Percentiles rank a stretch among this genome's conserved stretches.
Evolutionary conservation across 129 eudicot genomes (phyloP).

Genomic region (Tagetes patula): DNA sequence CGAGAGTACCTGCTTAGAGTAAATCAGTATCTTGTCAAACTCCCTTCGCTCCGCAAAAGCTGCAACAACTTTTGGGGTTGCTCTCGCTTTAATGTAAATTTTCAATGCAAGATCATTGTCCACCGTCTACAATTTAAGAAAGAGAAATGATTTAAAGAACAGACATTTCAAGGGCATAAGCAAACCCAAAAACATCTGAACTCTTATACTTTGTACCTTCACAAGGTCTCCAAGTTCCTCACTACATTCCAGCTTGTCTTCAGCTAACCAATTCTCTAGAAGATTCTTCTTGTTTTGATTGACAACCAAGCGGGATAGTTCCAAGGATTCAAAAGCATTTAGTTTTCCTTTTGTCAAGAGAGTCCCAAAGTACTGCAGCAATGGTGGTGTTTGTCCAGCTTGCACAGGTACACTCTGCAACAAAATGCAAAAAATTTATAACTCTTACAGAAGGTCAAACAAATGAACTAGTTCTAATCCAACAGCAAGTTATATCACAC

Average conservation of each 20-base stretch:
- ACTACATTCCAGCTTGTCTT: constrained; percentile 94
- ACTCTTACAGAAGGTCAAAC: background rate
- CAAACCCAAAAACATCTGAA: constrained; percentile 6
- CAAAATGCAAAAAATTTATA: constrained; percentile 5
- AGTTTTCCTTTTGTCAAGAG: constrained; percentile 91
- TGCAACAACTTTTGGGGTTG: constrained; percentile 99
- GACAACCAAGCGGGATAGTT: constrained; percentile 95
- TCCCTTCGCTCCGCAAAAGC: constrained; percentile 99
- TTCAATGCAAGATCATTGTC: constrained; percentile 96
- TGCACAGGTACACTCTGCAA: constrained; percentile 99
- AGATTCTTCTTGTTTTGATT: constrained; percentile 97
- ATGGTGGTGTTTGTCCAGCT: constrained; percentile 98
- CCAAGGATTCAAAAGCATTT: constrained; percentile 95
- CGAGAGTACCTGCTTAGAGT: constrained; percentile 86
- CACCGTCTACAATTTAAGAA: constrained; percentile 61
- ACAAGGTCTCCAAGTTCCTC: constrained; percentile 99
- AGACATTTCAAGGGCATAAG: background rate
- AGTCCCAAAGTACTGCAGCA: constrained; percentile 96
- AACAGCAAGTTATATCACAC: constrained; percentile 8
- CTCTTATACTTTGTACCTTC: constrained; percentile 48
- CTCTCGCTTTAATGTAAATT: constrained; percentile 96
- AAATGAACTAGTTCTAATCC: background rate
- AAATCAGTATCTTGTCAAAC: constrained; percentile 91
- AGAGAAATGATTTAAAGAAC: constrained; percentile 12
- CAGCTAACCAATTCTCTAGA: constrained; percentile 97